phyloP scores from a whole-genome alignment of 192 early-diverging fungal species.

The Dimargaris cristalligena region DNA sequence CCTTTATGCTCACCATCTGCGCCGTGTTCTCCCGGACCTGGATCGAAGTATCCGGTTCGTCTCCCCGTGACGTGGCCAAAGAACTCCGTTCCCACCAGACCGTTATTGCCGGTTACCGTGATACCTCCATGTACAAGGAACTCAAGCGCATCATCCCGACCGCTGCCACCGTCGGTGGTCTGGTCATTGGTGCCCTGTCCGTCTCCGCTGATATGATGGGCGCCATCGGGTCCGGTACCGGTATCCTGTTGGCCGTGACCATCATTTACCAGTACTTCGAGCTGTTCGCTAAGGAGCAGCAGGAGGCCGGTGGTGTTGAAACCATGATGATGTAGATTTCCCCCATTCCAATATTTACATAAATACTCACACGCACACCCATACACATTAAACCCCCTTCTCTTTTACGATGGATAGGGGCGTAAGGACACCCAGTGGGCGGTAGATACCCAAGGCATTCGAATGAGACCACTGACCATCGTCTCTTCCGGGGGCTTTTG shows the following conservation, averaged over 20 bases:
- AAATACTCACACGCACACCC: too few relatives aligned
- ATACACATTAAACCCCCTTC: too few relatives aligned
- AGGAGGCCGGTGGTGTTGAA: conserved; percentile 28
- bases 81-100: conserved; percentile 97
- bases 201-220: conserved; percentile 94
- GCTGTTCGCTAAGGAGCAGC: conserved; percentile 88
- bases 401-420: too few relatives aligned
- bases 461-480: too few relatives aligned
- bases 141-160: conserved; percentile 97
- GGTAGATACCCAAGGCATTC: too few relatives aligned
- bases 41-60: conserved; percentile 98
- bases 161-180: conserved; percentile 93
- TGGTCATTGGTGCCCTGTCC: conserved; percentile 87
- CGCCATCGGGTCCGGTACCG: conserved; percentile 97
- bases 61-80: conserved; percentile 90
- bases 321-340: conserved; percentile 11
- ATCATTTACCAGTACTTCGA: conserved; percentile 99
- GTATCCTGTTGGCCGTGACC: conserved; percentile 95
- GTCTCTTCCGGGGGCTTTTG: too few relatives aligned
- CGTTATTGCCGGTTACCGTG: conserved; percentile 86
- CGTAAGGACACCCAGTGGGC: too few relatives aligned
- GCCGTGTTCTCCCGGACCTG: conserved; percentile 95
- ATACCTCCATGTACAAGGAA: conserved; percentile 98
- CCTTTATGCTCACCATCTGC: conserved; percentile 89
- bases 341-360: too few relatives aligned